Conservation (phyloP, 495 filamentous ascomycete species). For the Bathelium albidoporum region DNA sequence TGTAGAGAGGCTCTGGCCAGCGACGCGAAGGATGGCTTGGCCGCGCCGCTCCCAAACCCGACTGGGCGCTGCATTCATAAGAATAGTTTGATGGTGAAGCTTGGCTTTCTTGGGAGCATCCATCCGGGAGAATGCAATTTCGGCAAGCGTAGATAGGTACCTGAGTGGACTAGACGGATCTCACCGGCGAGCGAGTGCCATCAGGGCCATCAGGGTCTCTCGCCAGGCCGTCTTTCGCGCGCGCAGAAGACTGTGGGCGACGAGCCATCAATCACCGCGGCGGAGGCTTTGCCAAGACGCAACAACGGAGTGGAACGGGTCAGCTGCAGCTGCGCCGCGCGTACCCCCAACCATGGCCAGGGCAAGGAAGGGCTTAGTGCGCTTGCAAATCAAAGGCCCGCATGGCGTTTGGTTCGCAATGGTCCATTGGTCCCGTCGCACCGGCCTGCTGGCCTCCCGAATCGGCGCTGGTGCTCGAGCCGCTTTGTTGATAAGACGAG, state of each 20-base stretch:
- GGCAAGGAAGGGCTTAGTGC: not conserved
- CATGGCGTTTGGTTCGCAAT: not conserved
- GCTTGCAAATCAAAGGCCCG: not conserved
- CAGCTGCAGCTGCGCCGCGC: not conserved
- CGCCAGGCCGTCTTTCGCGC: too few species aligned
- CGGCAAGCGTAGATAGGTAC: not conserved
- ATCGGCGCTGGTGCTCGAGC: not conserved
- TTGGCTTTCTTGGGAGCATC: not conserved
- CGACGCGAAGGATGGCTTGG: not conserved
- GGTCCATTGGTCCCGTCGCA: not conserved
- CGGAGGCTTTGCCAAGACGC: conserved; percentile 3
- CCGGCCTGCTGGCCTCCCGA: not conserved
- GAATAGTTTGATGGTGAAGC: too few species aligned
- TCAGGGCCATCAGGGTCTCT: too few species aligned
- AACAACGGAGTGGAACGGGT: conserved; percentile 4
- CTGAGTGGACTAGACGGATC: too few species aligned
- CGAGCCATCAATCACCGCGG: too few species aligned
- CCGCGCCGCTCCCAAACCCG: not conserved
- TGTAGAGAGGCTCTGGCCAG: not conserved
- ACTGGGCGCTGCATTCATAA: not conserved
- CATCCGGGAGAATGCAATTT: not conserved
- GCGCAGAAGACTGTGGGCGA: too few species aligned
- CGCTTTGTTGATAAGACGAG: not conserved
- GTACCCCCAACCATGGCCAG: not conserved
- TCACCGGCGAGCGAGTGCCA: too few species aligned